Evolutionary conservation across 2,329 filamentous ascomycete genomes (phyloP).

Genomic region (Drechslera avenae): DNA sequence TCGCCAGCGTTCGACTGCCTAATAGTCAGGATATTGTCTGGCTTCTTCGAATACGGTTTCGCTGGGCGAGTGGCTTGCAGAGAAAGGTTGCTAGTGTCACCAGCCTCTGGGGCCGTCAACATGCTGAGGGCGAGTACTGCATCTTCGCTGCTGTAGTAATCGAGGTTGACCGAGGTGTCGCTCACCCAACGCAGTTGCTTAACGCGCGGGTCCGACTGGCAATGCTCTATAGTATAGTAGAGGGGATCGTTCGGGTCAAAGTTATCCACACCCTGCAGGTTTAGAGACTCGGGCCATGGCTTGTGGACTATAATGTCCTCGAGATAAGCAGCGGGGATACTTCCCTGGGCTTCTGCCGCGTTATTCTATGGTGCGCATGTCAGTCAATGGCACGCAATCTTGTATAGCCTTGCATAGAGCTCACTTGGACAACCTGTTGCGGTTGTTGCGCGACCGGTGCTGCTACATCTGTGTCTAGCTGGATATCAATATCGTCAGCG

Average conservation of each 20-base stretch:
- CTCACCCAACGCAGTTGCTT: constrained; percentile 86
- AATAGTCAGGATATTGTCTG: constrained; percentile 71
- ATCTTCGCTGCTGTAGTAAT: constrained; percentile 67
- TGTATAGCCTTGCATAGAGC: constrained; percentile 9
- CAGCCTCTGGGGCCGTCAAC: constrained; percentile 58
- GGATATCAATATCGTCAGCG: constrained; percentile 47
- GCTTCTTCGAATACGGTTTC: constrained; percentile 70
- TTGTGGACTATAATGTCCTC: constrained; percentile 38
- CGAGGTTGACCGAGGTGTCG: constrained; percentile 84
- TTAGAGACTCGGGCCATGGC: constrained; percentile 68
- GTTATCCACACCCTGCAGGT: constrained; percentile 81
- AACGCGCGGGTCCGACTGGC: constrained; percentile 60
- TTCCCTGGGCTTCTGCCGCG: constrained; percentile 10
- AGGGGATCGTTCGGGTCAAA: constrained; percentile 82
- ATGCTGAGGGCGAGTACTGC: constrained; percentile 60
- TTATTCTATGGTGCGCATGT: constrained; percentile 5
- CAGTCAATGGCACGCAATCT: constrained; percentile 7
- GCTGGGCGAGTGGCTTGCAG: constrained; percentile 67
- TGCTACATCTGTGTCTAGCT: constrained; percentile 29
- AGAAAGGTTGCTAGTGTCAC: constrained; percentile 50
- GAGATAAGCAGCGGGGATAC: constrained; percentile 42
- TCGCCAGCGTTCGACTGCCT: constrained; percentile 77
- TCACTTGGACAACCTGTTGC: constrained; percentile 28
- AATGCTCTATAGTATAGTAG: constrained; percentile 73
- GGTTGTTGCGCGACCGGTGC: constrained; percentile 28